Conservation (phyloP, 495 filamentous ascomycete species). For the Clavariopsis aquatica region DNA sequence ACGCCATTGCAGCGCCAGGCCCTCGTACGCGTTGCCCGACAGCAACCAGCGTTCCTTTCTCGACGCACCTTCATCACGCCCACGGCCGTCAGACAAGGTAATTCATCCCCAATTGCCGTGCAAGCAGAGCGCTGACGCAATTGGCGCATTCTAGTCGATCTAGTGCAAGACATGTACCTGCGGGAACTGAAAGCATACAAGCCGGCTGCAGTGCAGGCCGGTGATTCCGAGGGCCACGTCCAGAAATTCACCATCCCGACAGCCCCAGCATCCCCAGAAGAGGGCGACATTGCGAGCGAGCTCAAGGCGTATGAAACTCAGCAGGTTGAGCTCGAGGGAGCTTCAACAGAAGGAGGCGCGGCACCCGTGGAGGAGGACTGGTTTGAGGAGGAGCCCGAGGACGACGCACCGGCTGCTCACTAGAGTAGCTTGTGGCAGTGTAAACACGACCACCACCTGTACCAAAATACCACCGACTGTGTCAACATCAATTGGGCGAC, state of each 20-base stretch:
- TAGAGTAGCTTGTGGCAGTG: conserved; percentile 11
- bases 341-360: conserved; percentile 58
- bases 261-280: conserved; percentile 83
- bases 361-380: conserved; percentile 65
- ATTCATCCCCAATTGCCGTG: conserved; percentile 35
- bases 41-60: conserved; percentile 61
- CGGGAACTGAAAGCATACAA: conserved; percentile 93
- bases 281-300: conserved; percentile 84
- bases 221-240: conserved; percentile 86
- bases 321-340: conserved; percentile 92
- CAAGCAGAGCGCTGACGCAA: conserved; percentile 14
- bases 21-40: conserved; percentile 74
- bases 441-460: conserved; percentile 15
- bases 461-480: conserved; percentile 23
- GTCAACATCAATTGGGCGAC: conserved; percentile 22
- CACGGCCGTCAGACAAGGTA: conserved; percentile 74
- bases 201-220: conserved; percentile 74
- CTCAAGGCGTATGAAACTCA: conserved; percentile 90
- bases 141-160: conserved; percentile 65
- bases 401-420: conserved; percentile 42
- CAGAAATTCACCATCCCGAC: conserved; percentile 80
- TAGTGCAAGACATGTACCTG: conserved; percentile 96
- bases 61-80: conserved; percentile 81
- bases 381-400: conserved; percentile 66
- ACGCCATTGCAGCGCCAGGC: conserved; percentile 69